A percentile compares a stretch with the other conserved stretches of the same genome.
phyloP scores from a whole-genome alignment of 768 basidiomycete species.

The Termitomyces sp. region DNA sequence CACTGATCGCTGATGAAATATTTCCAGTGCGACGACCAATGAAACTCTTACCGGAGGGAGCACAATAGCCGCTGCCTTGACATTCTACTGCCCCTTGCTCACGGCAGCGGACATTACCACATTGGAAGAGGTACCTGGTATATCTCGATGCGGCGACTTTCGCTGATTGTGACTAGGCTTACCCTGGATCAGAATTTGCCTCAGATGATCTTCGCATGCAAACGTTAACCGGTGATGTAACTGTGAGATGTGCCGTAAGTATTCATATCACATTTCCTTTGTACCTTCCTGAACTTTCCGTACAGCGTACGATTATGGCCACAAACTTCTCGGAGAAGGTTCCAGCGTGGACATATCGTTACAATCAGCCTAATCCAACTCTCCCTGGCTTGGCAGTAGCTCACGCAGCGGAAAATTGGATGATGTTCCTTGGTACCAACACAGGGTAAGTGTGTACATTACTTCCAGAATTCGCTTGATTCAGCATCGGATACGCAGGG shows the following conservation, averaged over 20 bases:
- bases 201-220: constrained; percentile 38
- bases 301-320: constrained; percentile 44
- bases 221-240: constrained; percentile 47
- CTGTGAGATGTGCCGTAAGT: constrained; percentile 51
- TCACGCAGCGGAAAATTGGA: constrained; percentile 65
- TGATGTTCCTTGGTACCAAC: constrained; percentile 61
- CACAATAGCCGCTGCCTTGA: constrained; percentile 33
- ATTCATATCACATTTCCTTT: not conserved
- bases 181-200: constrained; percentile 41
- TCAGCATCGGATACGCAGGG: not conserved
- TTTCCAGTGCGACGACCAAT: constrained; percentile 49
- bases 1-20: not conserved
- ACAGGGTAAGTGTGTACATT: constrained; percentile 43
- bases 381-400: constrained; percentile 28
- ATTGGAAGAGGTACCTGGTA: constrained; percentile 26
- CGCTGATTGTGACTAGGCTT: constrained; percentile 24
- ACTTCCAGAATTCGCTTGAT: not conserved
- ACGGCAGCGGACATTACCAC: constrained; percentile 34
- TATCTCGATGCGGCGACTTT: not conserved
- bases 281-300: not conserved
- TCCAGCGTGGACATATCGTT: constrained; percentile 52
- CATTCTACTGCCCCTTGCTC: constrained; percentile 42
- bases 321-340: constrained; percentile 31
- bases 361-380: constrained; percentile 54
- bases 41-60: constrained; percentile 48